Percentiles rank a stretch among this genome's conserved stretches.
Conservation (phyloP, 768 basidiomycete genomes). For the Russula virescens region DNA sequence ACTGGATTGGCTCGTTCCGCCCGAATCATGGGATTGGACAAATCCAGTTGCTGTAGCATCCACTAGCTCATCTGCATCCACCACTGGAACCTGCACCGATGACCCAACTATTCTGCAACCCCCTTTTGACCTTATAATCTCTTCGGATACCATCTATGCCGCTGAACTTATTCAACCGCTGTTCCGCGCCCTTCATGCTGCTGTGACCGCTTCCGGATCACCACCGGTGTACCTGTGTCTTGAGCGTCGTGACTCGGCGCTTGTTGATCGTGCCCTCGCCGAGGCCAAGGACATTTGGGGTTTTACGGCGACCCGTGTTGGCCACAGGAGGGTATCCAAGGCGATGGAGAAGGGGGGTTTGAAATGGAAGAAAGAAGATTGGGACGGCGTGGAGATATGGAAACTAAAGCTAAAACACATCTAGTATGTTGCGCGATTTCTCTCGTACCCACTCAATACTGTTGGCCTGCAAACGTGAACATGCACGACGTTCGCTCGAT, state of each 20-base stretch:
- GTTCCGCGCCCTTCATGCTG: slow-evolving; percentile 55
- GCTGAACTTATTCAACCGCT: slow-evolving; percentile 59
- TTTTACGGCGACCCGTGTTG: slow-evolving; percentile 54
- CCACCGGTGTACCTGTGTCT: slow-evolving; percentile 60
- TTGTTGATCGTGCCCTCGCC: slow-evolving; percentile 54
- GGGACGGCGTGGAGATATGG: slow-evolving; percentile 83
- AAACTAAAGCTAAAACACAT: slow-evolving; percentile 31
- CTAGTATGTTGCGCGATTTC: slow-evolving; percentile 3
- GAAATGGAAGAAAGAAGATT: slow-evolving; percentile 61
- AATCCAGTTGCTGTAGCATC: slow-evolving; percentile 35
- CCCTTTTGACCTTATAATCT: slow-evolving; percentile 71
- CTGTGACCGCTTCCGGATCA: slow-evolving; percentile 38
- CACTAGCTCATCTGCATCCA: slow-evolving; percentile 19
- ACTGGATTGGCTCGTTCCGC: slow-evolving; percentile 63
- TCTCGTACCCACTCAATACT: neutral
- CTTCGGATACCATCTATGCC: slow-evolving; percentile 79
- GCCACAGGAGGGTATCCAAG: slow-evolving; percentile 51
- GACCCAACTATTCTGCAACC: slow-evolving; percentile 34
- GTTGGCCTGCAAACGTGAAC: neutral
- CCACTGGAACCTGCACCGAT: neutral
- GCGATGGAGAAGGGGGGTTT: slow-evolving; percentile 53
- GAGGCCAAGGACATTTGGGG: slow-evolving; percentile 51
- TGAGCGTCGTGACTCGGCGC: slow-evolving; percentile 67
- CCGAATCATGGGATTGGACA: slow-evolving; percentile 53
- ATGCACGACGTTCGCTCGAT: neutral